Conservation (phyloP, 1,139 yeast genomes). For the Blastobotrys ciferrii region DNA sequence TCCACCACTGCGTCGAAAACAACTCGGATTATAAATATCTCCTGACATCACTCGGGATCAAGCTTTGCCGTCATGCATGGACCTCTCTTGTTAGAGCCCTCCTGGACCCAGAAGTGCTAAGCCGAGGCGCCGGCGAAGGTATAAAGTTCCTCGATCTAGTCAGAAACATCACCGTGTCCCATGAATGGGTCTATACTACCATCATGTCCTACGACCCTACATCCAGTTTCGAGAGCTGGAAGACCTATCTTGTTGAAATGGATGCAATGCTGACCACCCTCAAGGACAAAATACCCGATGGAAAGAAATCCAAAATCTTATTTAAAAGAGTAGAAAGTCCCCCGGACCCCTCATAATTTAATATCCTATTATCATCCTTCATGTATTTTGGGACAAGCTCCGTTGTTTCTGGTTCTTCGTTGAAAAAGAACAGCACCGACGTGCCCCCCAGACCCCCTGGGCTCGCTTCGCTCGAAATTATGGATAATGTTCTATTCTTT, state of each 20-base stretch:
- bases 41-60: constrained; percentile 3
- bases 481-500: too few species aligned
- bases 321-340: background rate
- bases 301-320: background rate
- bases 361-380: too few species aligned
- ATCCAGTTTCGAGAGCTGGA: constrained; percentile 2
- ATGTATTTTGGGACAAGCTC: too few species aligned
- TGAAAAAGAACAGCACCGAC: too few species aligned
- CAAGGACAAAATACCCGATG: background rate
- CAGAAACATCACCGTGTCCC: constrained; percentile 1
- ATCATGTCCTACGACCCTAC: background rate
- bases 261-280: constrained; percentile 5
- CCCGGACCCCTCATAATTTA: too few species aligned
- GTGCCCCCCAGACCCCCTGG: too few species aligned
- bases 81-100: constrained; percentile 18
- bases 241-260: constrained; percentile 3
- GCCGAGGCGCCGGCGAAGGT: constrained; percentile 11
- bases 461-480: too few species aligned
- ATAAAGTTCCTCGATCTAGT: constrained; percentile 9
- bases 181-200: constrained; percentile 2
- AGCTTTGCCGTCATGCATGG: constrained; percentile 19
- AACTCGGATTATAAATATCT: background rate
- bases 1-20: background rate
- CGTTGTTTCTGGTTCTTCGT: too few species aligned
- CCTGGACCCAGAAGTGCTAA: constrained; percentile 7